These are phyloP conservation scores for Cystobasidium pallidum DNA, from an alignment of 1,284 basidiomycete species.

Conservation along the genomic window DNA sequence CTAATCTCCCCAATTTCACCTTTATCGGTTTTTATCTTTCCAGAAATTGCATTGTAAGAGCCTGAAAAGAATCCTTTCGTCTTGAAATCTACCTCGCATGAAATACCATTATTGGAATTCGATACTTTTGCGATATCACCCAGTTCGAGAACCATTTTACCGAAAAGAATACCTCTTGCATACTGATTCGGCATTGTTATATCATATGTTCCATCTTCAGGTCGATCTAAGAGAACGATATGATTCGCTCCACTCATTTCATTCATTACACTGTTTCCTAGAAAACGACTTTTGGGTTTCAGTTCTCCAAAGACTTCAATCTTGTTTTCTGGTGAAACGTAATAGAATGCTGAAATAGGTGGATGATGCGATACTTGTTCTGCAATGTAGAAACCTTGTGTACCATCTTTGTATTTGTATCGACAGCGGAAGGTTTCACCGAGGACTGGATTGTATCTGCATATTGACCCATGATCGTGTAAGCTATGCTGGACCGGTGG, in stretches of 20 bases:
- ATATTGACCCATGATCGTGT: neutral
- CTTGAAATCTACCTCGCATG: constrained; percentile 93
- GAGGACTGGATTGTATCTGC: constrained; percentile 91
- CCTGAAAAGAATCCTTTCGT: constrained; percentile 99
- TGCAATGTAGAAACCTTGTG: constrained; percentile 92
- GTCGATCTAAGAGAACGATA: constrained; percentile 74
- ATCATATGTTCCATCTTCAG: constrained; percentile 86
- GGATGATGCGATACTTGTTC: constrained; percentile 91
- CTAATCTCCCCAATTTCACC: constrained; percentile 82
- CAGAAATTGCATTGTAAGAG: constrained; percentile 87
- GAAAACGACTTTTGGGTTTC: constrained; percentile 91
- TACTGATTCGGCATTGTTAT: constrained; percentile 97
- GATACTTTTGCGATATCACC: constrained; percentile 86
- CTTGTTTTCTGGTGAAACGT: constrained; percentile 86
- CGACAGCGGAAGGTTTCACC: constrained; percentile 97
- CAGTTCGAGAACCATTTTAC: constrained; percentile 96
- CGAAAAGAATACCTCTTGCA: constrained; percentile 93
- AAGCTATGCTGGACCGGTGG: neutral
- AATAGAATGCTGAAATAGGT: constrained; percentile 95
- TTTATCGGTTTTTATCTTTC: constrained; percentile 68
- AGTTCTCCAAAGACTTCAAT: constrained; percentile 85
- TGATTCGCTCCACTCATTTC: constrained; percentile 56
- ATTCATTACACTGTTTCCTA: constrained; percentile 94
- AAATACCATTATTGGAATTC: constrained; percentile 75
- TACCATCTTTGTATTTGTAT: constrained; percentile 89